A percentile compares a stretch with the other conserved stretches of the same genome.
Conservation (phyloP, 345 rosid genomes). For the Citrus reticulata region DNA sequence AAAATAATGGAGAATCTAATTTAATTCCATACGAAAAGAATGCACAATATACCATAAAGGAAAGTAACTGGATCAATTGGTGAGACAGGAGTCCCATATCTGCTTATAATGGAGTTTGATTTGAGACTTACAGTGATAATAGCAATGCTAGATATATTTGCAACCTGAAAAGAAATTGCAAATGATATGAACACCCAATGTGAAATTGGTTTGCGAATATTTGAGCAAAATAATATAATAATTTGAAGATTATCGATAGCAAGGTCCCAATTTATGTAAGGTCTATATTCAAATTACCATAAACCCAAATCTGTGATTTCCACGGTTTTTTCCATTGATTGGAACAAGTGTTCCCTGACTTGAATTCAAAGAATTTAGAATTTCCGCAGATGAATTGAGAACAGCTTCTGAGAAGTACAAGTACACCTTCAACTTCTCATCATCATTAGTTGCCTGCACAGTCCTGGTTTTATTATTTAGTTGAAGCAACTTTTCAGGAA, state of each 20-base stretch:
- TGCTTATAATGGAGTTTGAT: conserved; percentile 54
- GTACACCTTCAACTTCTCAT: conserved; percentile 55
- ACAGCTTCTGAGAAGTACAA: conserved; percentile 81
- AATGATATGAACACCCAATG: background rate
- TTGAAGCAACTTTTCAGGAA: conserved; percentile 69
- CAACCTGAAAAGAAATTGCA: conserved; percentile 45
- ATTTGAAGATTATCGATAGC: background rate
- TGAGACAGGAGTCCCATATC: conserved; percentile 69
- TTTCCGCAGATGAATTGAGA: conserved; percentile 61
- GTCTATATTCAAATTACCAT: conserved; percentile 36
- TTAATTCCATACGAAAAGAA: background rate
- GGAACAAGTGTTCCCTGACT: conserved; percentile 66
- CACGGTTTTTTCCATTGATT: conserved; percentile 42
- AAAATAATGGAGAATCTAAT: background rate
- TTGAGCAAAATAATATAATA: background rate
- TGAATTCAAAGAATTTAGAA: conserved; percentile 44
- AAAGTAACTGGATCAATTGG: conserved; percentile 73
- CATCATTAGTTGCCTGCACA: conserved; percentile 75
- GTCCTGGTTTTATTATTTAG: conserved; percentile 58
- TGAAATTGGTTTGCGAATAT: background rate
- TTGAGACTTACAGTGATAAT: conserved; percentile 52
- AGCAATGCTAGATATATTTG: conserved; percentile 47
- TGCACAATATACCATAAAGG: conserved; percentile 57
- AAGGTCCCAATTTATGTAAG: no score
- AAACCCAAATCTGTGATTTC: conserved; percentile 78